Base-by-base conservation (phyloP, 2,329 filamentous ascomycete species). In the Reticulascus tulasneorum region DNA sequence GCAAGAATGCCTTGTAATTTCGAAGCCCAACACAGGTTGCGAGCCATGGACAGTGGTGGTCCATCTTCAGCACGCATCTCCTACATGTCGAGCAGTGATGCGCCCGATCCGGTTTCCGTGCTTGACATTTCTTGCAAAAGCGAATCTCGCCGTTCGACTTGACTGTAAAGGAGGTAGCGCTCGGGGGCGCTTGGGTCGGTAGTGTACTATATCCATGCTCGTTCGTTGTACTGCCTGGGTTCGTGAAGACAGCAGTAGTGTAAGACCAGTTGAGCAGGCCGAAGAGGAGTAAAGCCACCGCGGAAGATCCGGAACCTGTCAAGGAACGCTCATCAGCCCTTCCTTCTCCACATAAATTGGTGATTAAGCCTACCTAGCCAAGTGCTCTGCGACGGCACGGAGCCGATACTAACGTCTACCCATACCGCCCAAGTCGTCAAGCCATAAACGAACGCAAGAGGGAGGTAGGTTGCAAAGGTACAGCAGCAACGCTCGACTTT, bases 41-140 rank as follows among this genome's bases (percentile, higher is more conserved):
- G 32, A 98, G 75, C 93, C 93, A 98, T 12, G 93, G 93, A 59
- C 93, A 98, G 66, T 98, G 93, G 61, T 98, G 93, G 58, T 98
- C 93, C 93, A 98, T 98, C 71, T 98, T 98, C 60, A 98, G 73
- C 18, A 98, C 90, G 60, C 93, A 98, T 54, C 85, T 84, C 49
- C 84, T 80, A 65, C 93, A 98, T 5, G 89, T 94, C 9, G 88
- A 94, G 73, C 93, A 98, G 68, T 98, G 93, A 62, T 98, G 93
- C 21, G 91, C 82, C 43, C 93, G 86, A 64, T 98, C 93, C 26
- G 93, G 93, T 67, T 98, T 98, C 45, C 86, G 79, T 34, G 83
- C 83, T 66, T 94, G 86, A 62, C 93, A 98, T 66, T 98, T 98
- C 67, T 97, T 97, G 74, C 93, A 98, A 68, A 84, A 97, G 37